Percentiles rank a stretch among this genome's conserved stretches.
Conservation (phyloP, 1,284 basidiomycete genomes). For the Boletus smithii region DNA sequence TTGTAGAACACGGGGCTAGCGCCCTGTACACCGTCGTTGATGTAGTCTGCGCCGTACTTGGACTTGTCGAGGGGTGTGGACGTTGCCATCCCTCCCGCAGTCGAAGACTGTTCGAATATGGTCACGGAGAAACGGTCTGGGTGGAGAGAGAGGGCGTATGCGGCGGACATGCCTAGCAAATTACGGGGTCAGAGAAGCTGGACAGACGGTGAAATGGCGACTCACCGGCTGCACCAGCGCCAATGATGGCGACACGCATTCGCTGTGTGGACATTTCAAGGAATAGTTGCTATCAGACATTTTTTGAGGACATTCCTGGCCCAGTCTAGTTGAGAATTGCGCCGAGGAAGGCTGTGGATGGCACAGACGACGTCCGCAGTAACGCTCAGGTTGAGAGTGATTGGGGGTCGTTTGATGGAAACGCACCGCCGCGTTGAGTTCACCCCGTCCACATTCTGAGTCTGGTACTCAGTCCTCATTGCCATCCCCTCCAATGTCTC, state of each 20-base stretch:
- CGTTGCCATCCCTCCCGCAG: too few relatives aligned
- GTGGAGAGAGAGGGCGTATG: not conserved
- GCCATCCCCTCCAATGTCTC: conserved; percentile 23
- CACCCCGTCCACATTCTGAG: not conserved
- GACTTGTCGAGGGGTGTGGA: too few relatives aligned
- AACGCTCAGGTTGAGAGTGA: too few relatives aligned
- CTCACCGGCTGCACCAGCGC: not conserved
- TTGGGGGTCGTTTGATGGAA: too few relatives aligned
- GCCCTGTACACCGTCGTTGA: too few relatives aligned
- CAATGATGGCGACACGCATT: not conserved
- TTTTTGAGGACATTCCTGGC: too few relatives aligned
- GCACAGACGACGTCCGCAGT: too few relatives aligned
- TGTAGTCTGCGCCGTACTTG: conserved; percentile 4
- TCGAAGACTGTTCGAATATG: too few relatives aligned
- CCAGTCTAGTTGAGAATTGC: too few relatives aligned
- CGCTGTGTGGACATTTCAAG: too few relatives aligned
- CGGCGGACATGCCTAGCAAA: not conserved
- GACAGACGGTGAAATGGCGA: not conserved
- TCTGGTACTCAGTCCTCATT: not conserved
- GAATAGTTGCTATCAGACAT: too few relatives aligned
- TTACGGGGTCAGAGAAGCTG: too few relatives aligned
- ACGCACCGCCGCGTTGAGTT: not conserved
- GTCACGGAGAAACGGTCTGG: not conserved
- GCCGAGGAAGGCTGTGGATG: not conserved
- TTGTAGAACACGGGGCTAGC: conserved; percentile 5